Evolutionary conservation across 345 rosid genomes (phyloP).

Genomic region (Populus euphratica): DNA sequence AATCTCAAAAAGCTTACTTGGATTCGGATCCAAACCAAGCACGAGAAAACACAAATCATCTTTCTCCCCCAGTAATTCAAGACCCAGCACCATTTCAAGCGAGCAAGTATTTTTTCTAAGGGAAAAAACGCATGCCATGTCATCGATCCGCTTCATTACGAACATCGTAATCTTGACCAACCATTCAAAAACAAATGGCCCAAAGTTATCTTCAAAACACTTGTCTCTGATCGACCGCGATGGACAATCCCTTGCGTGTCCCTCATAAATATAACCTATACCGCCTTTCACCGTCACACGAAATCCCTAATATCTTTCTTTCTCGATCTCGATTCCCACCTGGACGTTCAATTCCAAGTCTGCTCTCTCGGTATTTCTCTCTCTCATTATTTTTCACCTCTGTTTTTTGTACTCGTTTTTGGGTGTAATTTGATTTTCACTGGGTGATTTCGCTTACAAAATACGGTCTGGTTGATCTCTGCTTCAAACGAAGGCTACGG

Average conservation of each 20-base stretch:
- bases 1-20: background rate
- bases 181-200: background rate
- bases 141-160: background rate
- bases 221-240: background rate
- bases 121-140: background rate
- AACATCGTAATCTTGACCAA: background rate
- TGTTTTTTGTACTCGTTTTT: background rate
- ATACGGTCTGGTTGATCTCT: no score
- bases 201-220: no score
- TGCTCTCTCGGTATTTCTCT: background rate
- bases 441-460: background rate
- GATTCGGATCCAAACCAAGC: background rate
- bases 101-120: background rate
- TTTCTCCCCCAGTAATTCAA: background rate
- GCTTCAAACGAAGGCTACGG: background rate
- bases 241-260: background rate
- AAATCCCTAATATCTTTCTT: background rate
- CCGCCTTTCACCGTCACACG: background rate
- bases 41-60: background rate
- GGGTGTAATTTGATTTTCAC: background rate
- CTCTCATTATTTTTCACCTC: background rate
- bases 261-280: background rate
- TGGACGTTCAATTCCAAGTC: background rate
- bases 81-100: background rate
- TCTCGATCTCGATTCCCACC: background rate